These are phyloP conservation scores for Podaxis sp. DNA, from an alignment of 768 basidiomycete genomes.

Conservation along the genomic window DNA sequence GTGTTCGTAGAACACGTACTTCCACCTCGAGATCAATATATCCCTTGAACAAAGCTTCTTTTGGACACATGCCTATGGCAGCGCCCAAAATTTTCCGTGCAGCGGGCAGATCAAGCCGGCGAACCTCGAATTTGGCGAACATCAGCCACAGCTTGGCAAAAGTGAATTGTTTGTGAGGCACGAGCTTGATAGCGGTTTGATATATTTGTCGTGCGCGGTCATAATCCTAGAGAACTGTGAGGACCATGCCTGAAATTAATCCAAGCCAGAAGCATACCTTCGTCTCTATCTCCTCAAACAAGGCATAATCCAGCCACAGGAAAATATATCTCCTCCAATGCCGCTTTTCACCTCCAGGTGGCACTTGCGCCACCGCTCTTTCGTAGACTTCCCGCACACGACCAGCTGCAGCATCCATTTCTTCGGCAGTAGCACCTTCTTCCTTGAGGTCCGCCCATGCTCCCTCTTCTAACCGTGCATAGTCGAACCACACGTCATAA, in stretches of 20 bases:
- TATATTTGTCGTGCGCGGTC: conserved; percentile 86
- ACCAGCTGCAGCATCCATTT: conserved; percentile 53
- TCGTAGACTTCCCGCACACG: conserved; percentile 94
- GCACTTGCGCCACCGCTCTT: conserved; percentile 91
- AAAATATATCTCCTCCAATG: conserved; percentile 90
- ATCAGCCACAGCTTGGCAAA: conserved; percentile 96
- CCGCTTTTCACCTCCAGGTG: conserved; percentile 89
- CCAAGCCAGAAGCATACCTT: conserved; percentile 48
- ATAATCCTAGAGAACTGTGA: conserved; percentile 55
- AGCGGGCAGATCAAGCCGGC: conserved; percentile 73
- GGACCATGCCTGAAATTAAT: not conserved
- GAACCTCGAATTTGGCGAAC: conserved; percentile 89
- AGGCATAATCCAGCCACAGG: conserved; percentile 91
- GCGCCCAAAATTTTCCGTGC: conserved; percentile 89
- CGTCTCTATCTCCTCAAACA: conserved; percentile 95
- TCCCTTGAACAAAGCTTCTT: conserved; percentile 91
- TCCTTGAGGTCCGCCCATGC: conserved; percentile 72
- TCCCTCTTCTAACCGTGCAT: conserved; percentile 88
- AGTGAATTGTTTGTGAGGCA: conserved; percentile 96
- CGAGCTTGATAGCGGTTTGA: conserved; percentile 80
- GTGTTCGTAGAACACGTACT: conserved; percentile 35
- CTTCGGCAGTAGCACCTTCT: conserved; percentile 69
- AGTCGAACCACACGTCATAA: conserved; percentile 99
- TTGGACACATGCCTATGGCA: conserved; percentile 93
- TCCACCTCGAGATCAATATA: conserved; percentile 94